Conservation (phyloP, 2,329 filamentous ascomycete genomes). For the Hymenoscyphus occultus region DNA sequence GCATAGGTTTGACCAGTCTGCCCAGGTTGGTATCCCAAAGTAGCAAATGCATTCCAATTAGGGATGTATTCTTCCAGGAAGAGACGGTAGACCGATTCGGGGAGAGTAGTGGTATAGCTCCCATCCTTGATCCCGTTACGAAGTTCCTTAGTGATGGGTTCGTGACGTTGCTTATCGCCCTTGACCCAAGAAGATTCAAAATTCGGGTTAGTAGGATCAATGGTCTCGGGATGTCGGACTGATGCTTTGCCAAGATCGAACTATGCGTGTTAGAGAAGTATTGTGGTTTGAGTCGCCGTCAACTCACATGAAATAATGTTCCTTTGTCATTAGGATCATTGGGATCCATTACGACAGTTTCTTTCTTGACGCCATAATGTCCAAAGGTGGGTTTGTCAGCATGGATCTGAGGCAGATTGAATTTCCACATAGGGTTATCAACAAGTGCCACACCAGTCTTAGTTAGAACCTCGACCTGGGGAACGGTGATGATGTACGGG, state of each 20-base stretch:
- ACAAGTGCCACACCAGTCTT: conserved; percentile 19
- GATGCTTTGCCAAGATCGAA: conserved; percentile 17
- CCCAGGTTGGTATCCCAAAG: conserved; percentile 11
- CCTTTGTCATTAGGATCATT: neutral
- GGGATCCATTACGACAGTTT: too few relatives aligned
- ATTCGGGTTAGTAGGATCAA: conserved; percentile 7
- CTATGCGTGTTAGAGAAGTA: neutral
- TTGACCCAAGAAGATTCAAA: conserved; percentile 16
- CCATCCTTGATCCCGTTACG: conserved; percentile 6
- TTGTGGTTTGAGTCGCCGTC: neutral
- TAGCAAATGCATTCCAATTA: conserved; percentile 17
- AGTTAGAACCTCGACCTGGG: conserved; percentile 20
- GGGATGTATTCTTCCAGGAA: conserved; percentile 18
- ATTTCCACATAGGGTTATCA: conserved; percentile 22
- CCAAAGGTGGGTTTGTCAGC: conserved; percentile 16
- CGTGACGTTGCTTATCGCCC: conserved; percentile 15
- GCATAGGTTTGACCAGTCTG: conserved; percentile 19
- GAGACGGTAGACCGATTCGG: conserved; percentile 19
- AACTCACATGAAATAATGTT: conserved; percentile 14
- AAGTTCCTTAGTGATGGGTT: conserved; percentile 15
- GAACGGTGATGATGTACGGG: conserved; percentile 17
- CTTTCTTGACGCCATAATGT: conserved; percentile 17
- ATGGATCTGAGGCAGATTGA: conserved; percentile 12
- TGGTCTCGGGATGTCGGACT: conserved; percentile 13
- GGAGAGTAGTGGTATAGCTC: conserved; percentile 16